phyloP scores from a whole-genome alignment of 768 basidiomycete genomes.

The Rhodotorula sphaerocarpa region DNA sequence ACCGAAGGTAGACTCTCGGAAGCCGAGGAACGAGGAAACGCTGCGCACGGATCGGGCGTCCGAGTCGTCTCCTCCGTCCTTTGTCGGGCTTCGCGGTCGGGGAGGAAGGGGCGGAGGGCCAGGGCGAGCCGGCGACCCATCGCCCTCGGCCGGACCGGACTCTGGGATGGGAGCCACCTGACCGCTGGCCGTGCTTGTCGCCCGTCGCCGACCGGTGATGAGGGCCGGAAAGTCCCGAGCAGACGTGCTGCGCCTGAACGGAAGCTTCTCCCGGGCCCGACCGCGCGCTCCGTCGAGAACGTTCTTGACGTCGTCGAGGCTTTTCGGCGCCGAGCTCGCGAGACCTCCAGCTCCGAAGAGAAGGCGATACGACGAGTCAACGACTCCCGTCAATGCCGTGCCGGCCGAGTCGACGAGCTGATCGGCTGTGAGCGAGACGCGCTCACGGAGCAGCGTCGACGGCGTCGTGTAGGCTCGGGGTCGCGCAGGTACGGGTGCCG shows the following conservation, averaged over 20 bases:
- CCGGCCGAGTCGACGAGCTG: constrained; percentile 62
- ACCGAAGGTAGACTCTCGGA: constrained; percentile 4
- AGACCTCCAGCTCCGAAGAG: constrained; percentile 49
- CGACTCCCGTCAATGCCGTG: constrained; percentile 61
- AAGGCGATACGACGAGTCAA: constrained; percentile 77
- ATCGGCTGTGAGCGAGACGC: constrained; percentile 50
- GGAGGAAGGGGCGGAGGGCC: constrained; percentile 4
- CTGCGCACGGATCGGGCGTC: constrained; percentile 70
- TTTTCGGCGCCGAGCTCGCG: constrained; percentile 51
- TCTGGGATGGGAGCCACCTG: no score
- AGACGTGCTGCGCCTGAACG: constrained; percentile 10
- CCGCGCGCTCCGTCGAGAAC: constrained; percentile 35
- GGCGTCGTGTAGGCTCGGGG: constrained; percentile 10
- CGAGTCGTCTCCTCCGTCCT: constrained; percentile 39
- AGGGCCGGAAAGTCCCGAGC: background rate
- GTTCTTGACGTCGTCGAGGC: constrained; percentile 48
- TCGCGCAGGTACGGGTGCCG: background rate
- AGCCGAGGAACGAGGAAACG: constrained; percentile 45
- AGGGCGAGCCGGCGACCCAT: constrained; percentile 3
- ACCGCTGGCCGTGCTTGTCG: constrained; percentile 3
- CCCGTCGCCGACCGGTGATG: background rate
- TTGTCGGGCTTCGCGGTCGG: background rate
- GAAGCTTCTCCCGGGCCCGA: constrained; percentile 9
- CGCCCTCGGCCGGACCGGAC: no score
- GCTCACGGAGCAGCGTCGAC: constrained; percentile 1